These are phyloP conservation scores for Laguncularia racemosa DNA, from an alignment of 345 rosid species.

Conservation along the genomic window DNA sequence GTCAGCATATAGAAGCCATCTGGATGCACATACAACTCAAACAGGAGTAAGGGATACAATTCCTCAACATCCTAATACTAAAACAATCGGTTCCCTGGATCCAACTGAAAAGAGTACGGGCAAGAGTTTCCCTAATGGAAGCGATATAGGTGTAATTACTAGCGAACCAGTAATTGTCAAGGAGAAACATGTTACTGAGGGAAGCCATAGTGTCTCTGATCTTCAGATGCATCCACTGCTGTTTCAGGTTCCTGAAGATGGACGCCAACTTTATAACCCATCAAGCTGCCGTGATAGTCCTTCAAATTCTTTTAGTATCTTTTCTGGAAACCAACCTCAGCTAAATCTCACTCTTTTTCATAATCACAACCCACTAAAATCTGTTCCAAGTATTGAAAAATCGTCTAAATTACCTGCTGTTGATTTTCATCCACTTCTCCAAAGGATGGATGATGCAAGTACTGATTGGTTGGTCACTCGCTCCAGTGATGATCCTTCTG, in stretches of 20 bases:
- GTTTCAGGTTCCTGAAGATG: conserved; percentile 63
- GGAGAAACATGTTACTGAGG: conserved; percentile 37
- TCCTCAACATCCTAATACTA: conserved; percentile 19
- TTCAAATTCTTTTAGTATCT: conserved; percentile 61
- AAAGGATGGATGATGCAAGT: conserved; percentile 44
- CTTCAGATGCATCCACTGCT: conserved; percentile 90
- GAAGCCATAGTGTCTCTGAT: conserved; percentile 37
- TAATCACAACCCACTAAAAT: conserved; percentile 45
- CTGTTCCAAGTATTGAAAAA: conserved; percentile 28
- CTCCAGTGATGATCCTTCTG: conserved; percentile 23
- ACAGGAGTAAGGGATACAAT: conserved; percentile 18
- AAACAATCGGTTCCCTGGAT: too few species aligned
- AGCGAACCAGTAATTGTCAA: conserved; percentile 31
- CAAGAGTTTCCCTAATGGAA: too few species aligned
- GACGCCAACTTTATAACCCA: conserved; percentile 45
- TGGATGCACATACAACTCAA: conserved; percentile 28
- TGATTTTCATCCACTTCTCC: conserved; percentile 88
- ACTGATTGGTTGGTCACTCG: conserved; percentile 14
- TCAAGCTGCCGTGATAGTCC: conserved; percentile 24
- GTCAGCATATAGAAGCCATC: conserved; percentile 44
- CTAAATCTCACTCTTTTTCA: conserved; percentile 69
- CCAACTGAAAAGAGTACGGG: too few species aligned
- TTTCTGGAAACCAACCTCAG: conserved; percentile 71
- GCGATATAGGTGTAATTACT: too few species aligned
- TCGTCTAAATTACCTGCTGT: conserved; percentile 36